phyloP scores from a whole-genome alignment of 192 early-diverging fungal species.

The Rhizoclosmatium globosum region DNA sequence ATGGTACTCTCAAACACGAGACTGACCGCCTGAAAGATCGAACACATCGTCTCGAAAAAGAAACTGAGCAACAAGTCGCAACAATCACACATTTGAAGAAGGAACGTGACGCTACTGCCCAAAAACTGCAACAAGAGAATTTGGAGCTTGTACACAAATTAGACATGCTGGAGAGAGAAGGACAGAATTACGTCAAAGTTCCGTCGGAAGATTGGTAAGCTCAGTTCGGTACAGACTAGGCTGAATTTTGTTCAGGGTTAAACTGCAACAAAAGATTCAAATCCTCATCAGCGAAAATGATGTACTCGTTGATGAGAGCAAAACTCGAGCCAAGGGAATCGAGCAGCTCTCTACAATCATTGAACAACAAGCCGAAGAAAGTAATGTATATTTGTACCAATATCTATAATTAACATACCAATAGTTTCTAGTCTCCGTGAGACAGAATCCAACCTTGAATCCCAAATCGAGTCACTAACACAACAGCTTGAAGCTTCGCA shows the following conservation, averaged over 20 bases:
- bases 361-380: slow-evolving; percentile 28
- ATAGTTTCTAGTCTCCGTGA: slow-evolving; percentile 8
- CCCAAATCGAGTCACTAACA: slow-evolving; percentile 2
- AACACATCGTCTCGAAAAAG: background rate
- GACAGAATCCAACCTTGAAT: background rate
- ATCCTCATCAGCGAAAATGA: slow-evolving; percentile 54
- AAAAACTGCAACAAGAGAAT: background rate
- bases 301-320: slow-evolving; percentile 47
- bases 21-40: background rate
- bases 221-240: background rate
- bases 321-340: slow-evolving; percentile 25
- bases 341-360: slow-evolving; percentile 40
- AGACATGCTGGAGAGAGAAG: slow-evolving; percentile 1
- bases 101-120: background rate
- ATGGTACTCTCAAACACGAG: slow-evolving; percentile 5
- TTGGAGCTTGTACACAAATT: slow-evolving; percentile 6
- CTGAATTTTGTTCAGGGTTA: background rate
- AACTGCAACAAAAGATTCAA: slow-evolving; percentile 33
- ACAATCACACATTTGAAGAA: background rate
- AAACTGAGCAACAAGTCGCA: slow-evolving; percentile 6
- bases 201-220: slow-evolving; percentile 4
- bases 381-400: slow-evolving; percentile 2
- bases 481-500: background rate
- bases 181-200: slow-evolving; percentile 6
- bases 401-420: background rate